Evolutionary conservation across 192 early-diverging fungal species (phyloP).

Genomic region (Coemansia sp.): DNA sequence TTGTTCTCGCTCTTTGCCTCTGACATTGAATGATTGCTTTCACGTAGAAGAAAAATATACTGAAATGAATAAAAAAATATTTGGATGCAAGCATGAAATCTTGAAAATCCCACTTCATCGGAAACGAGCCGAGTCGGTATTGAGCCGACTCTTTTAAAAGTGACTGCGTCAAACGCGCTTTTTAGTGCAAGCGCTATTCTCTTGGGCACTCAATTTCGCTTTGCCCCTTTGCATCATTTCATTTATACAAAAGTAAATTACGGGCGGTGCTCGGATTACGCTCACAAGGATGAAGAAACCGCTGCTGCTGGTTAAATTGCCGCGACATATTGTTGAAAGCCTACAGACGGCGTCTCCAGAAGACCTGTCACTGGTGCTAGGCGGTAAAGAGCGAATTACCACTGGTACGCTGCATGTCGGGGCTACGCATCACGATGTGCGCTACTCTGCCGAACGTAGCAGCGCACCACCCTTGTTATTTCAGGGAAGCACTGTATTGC

Average conservation of each 20-base stretch:
- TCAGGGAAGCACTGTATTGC: conserved; percentile 22
- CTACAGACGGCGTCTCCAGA: conserved; percentile 20
- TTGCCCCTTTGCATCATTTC: conserved; percentile 4
- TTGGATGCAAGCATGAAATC: background rate
- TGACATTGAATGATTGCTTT: conserved; percentile 49
- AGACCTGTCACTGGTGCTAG: conserved; percentile 27
- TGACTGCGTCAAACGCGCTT: background rate
- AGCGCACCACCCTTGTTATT: conserved; percentile 35
- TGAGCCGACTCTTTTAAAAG: background rate
- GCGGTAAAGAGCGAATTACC: conserved; percentile 45
- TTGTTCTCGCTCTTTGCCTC: background rate
- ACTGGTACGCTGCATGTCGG: conserved; percentile 29
- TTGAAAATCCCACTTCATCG: background rate
- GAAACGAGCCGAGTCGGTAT: background rate
- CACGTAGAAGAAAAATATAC: background rate
- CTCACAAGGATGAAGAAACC: conserved; percentile 15
- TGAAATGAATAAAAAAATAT: conserved; percentile 15
- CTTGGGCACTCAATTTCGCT: background rate
- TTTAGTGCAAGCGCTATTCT: background rate
- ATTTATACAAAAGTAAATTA: background rate
- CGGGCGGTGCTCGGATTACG: background rate
- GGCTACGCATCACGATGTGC: conserved; percentile 30
- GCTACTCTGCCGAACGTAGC: conserved; percentile 39
- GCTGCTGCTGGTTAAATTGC: conserved; percentile 35
- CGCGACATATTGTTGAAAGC: conserved; percentile 37